These are phyloP conservation scores for Marvania coccoides DNA, from an alignment of 139 green algal species.

Conservation along the genomic window DNA sequence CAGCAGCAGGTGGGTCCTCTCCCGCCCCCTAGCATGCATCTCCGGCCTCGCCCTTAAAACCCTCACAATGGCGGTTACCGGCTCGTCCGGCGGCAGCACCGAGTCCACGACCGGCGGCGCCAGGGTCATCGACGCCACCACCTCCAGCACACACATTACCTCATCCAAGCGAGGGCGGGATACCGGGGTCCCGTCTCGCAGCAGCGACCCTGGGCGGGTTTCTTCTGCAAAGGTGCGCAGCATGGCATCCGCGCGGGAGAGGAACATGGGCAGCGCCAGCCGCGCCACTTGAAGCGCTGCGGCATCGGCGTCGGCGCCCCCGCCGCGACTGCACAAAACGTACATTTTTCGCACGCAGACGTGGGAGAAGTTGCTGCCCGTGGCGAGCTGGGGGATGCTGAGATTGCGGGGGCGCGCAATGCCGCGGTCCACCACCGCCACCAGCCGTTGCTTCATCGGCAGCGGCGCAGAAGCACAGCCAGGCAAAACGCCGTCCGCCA, in stretches of 20 bases:
- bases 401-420: conserved; percentile 7
- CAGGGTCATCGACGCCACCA: conserved; percentile 36
- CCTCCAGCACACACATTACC: conserved; percentile 43
- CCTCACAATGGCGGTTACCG: not conserved
- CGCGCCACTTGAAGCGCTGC: conserved; percentile 43
- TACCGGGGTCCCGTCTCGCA: not conserved
- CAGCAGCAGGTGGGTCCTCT: conserved; percentile 46
- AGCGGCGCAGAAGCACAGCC: conserved; percentile 29
- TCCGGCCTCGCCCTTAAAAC: conserved; percentile 9
- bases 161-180: conserved; percentile 23
- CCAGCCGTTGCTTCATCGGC: conserved; percentile 41
- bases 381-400: conserved; percentile 16
- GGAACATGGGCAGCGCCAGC: conserved; percentile 60
- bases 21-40: conserved; percentile 8
- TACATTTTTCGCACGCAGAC: conserved; percentile 78
- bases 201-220: not conserved
- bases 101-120: conserved; percentile 32
- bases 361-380: conserved; percentile 53
- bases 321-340: conserved; percentile 63
- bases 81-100: conserved; percentile 1
- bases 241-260: conserved; percentile 49
- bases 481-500: conserved; percentile 63
- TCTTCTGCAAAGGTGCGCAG: conserved; percentile 19
- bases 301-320: conserved; percentile 10
- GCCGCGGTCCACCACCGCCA: conserved; percentile 56